phyloP scores from a whole-genome alignment of 2,329 filamentous ascomycete genomes.

The Myriangium duriaei region DNA sequence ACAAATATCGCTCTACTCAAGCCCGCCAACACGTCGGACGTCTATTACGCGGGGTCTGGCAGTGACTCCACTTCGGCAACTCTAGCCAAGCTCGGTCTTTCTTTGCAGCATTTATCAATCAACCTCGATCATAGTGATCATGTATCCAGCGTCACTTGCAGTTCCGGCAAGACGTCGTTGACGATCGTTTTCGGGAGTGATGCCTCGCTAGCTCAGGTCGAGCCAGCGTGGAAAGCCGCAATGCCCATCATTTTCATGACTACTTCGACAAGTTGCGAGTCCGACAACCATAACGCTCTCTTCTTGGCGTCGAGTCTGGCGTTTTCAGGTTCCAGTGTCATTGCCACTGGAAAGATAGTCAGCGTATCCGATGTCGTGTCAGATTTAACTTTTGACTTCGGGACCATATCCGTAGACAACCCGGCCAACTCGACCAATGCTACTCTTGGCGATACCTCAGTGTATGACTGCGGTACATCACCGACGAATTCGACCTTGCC shows the following conservation, averaged over 20 bases:
- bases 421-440: background rate
- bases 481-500: too few relatives aligned
- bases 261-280: constrained; percentile 9
- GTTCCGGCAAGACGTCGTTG: background rate
- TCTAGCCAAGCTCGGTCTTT: background rate
- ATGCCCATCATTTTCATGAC: constrained; percentile 10
- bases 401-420: background rate
- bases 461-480: background rate
- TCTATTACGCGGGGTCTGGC: background rate
- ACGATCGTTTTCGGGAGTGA: background rate
- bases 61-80: background rate
- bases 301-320: constrained; percentile 10
- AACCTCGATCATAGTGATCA: background rate
- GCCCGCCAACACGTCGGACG: background rate
- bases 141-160: background rate
- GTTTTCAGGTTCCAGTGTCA: constrained; percentile 8
- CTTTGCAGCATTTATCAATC: background rate
- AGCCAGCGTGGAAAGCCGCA: background rate
- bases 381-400: background rate
- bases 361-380: background rate
- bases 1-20: background rate
- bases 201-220: background rate
- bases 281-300: constrained; percentile 9
- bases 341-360: constrained; percentile 7
- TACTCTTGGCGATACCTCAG: background rate